Evolutionary conservation across 2,329 filamentous ascomycete species (phyloP).

Genomic region (Paracorniculantispora psalliotae): DNA sequence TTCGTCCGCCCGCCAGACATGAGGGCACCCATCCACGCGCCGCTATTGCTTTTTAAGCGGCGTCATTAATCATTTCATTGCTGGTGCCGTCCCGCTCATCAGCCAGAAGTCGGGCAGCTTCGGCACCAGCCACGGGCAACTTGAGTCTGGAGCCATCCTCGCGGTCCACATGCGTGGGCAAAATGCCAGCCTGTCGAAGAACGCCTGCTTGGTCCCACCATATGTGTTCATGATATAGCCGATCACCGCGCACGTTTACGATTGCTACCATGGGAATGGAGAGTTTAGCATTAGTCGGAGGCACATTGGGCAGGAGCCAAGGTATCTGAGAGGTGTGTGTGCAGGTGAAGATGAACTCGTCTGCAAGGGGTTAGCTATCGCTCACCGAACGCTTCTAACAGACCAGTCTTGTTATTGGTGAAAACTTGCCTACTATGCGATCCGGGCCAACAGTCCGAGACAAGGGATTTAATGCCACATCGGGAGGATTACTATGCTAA

Average conservation of each 20-base stretch:
- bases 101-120: constrained; percentile 14
- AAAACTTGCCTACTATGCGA: constrained; percentile 39
- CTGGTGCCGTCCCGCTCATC: constrained; percentile 14
- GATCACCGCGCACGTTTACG: constrained; percentile 58
- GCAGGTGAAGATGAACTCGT: constrained; percentile 61
- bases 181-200: constrained; percentile 49
- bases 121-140: constrained; percentile 15
- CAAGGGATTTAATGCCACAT: constrained; percentile 60
- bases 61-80: constrained; percentile 23
- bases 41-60: background rate
- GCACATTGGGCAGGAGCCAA: constrained; percentile 52
- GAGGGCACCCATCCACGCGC: constrained; percentile 16
- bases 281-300: constrained; percentile 45
- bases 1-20: constrained; percentile 20
- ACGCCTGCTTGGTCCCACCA: constrained; percentile 62
- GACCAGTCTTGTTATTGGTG: background rate
- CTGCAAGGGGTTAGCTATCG: constrained; percentile 22
- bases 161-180: constrained; percentile 54
- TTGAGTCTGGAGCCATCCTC: constrained; percentile 35
- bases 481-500: constrained; percentile 53
- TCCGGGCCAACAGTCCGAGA: constrained; percentile 66
- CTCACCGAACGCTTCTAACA: too few relatives aligned
- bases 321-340: constrained; percentile 57
- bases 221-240: constrained; percentile 60
- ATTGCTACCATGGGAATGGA: constrained; percentile 55